Conservation (phyloP, 371 early-diverging fungal genomes). For the Batkoa obscura region DNA sequence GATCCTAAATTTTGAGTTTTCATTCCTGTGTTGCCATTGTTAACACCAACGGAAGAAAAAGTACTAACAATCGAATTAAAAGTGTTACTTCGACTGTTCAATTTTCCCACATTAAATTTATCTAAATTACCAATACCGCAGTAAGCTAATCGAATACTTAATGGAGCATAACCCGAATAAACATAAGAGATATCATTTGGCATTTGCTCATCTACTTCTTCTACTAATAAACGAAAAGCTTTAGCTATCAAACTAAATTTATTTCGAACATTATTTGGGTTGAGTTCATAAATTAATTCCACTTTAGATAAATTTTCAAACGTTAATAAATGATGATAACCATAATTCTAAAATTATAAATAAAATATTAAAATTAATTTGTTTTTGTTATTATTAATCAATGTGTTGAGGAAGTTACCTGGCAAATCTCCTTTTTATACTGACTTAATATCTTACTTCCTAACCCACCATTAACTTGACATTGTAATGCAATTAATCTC, state of each 20-base stretch:
- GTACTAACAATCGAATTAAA: neutral
- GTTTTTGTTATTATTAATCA: neutral
- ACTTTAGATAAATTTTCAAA: slow-evolving; percentile 47
- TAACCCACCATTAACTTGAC: slow-evolving; percentile 56
- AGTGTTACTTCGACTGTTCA: neutral
- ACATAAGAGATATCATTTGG: slow-evolving; percentile 83
- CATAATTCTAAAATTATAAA: slow-evolving; percentile 46
- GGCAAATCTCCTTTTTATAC: slow-evolving; percentile 61
- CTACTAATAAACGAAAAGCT: slow-evolving; percentile 57
- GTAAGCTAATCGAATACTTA: slow-evolving; percentile 76
- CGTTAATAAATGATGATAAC: slow-evolving; percentile 69
- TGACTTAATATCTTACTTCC: slow-evolving; percentile 60
- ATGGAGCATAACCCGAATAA: slow-evolving; percentile 85
- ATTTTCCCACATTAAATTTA: neutral
- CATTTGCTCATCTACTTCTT: slow-evolving; percentile 65
- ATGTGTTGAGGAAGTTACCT: slow-evolving; percentile 19
- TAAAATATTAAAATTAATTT: neutral
- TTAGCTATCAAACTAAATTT: slow-evolving; percentile 10
- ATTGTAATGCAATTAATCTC: slow-evolving; percentile 67
- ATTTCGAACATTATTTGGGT: too few species aligned
- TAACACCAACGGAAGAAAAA: slow-evolving; percentile 9
- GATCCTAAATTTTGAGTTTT: slow-evolving; percentile 11
- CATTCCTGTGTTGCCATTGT: slow-evolving; percentile 13
- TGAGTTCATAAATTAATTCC: slow-evolving; percentile 27
- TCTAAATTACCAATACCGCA: slow-evolving; percentile 21